These are phyloP conservation scores for Ilyonectria mors-panacis DNA, from an alignment of 2,329 filamentous ascomycete genomes.

Conservation along the genomic window DNA sequence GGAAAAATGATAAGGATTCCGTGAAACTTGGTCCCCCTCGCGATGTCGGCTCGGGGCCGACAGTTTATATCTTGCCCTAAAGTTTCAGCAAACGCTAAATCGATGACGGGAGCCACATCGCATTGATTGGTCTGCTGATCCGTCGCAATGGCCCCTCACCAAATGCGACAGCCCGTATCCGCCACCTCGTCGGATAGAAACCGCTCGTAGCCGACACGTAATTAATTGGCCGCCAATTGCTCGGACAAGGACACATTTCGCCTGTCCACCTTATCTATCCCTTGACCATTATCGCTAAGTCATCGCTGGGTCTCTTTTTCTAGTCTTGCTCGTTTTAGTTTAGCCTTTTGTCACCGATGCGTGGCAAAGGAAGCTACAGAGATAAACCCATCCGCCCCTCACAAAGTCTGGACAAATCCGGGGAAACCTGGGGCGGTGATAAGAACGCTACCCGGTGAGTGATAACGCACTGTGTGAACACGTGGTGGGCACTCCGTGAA, in stretches of 20 bases:
- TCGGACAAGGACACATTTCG: not conserved
- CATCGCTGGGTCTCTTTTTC: not conserved
- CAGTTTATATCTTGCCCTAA: not conserved
- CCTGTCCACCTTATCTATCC: not conserved
- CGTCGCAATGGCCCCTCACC: not conserved
- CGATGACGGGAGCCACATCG: not conserved
- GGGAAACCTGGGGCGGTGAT: not conserved
- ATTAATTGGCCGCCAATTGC: not conserved
- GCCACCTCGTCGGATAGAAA: not conserved
- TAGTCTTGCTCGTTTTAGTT: not conserved
- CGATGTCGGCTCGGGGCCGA: not conserved
- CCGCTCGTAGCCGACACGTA: not conserved
- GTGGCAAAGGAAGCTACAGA: not conserved
- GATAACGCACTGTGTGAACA: not conserved
- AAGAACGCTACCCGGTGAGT: not conserved
- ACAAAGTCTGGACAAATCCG: not conserved
- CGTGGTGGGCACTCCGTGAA: not conserved
- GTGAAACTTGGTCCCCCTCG: not conserved
- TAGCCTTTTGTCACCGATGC: not conserved
- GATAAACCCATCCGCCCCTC: not conserved
- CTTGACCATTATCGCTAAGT: not conserved
- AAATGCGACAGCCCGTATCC: not conserved
- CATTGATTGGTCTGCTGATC: not conserved
- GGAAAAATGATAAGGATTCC: not conserved
- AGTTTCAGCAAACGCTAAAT: not conserved